These are phyloP conservation scores for Pestalotiopsis sp. DNA, from an alignment of 2,329 filamentous ascomycete genomes.

Conservation along the genomic window DNA sequence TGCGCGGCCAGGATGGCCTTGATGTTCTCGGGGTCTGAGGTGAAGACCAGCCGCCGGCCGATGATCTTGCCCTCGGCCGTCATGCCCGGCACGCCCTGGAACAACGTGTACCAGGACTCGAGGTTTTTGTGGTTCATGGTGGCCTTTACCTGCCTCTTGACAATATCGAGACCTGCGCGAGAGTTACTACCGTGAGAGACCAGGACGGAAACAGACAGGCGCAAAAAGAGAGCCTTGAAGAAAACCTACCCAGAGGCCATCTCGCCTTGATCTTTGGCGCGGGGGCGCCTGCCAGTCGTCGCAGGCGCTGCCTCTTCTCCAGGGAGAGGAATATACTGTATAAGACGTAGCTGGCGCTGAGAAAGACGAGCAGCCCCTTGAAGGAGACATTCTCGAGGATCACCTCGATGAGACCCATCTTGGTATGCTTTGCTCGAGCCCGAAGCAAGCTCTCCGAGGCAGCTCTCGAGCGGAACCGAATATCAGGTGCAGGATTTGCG, in stretches of 20 bases:
- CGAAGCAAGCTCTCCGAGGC: not conserved
- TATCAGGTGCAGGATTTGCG: not conserved
- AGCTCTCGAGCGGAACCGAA: not conserved
- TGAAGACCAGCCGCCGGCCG: conserved; percentile 68
- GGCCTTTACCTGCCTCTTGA: conserved; percentile 57
- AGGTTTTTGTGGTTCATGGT: conserved; percentile 58
- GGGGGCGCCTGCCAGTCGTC: conserved; percentile 44
- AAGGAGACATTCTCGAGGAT: conserved; percentile 47
- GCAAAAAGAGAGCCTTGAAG: conserved; percentile 19
- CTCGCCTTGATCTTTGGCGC: conserved; percentile 38
- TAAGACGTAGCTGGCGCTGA: conserved; percentile 39
- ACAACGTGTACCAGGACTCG: conserved; percentile 60
- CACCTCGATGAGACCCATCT: conserved; percentile 55
- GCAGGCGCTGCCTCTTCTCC: conserved; percentile 46
- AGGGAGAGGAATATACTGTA: conserved; percentile 40
- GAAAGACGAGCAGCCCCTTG: conserved; percentile 38
- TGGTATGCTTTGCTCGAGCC: not conserved
- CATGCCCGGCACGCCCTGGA: conserved; percentile 47
- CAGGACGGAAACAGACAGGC: not conserved
- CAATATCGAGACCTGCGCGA: conserved; percentile 63
- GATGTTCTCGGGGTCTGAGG: conserved; percentile 85
- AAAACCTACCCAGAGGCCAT: conserved; percentile 51
- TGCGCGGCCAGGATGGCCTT: conserved; percentile 89
- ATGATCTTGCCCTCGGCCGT: conserved; percentile 64
- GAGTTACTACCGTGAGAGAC: conserved; percentile 14